Evolutionary conservation across 371 early-diverging fungal genomes (phyloP), one percentile per base, ranked within the genome.

Genomic region (Mucor indicus): DNA sequence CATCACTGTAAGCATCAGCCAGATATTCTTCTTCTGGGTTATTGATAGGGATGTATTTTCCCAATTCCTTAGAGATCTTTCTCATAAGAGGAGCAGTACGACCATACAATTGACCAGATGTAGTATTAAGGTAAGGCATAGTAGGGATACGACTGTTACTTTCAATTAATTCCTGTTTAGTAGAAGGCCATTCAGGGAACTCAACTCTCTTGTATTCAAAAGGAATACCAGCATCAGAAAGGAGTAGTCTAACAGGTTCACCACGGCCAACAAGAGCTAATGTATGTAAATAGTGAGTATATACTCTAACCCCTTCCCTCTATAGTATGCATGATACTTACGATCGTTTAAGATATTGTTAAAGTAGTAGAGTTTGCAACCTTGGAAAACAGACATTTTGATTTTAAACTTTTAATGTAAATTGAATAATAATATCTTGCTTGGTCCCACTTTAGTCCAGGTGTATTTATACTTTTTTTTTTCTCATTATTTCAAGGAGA

Each of bases 371-470:
- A 39, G 13, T 7, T 39, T 39, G 40, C 22, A 39, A 12, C 40
- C 40, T 23, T 39, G 23, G n/a, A 39, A 39, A 22, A 22, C n/a
- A 27, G 29, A 27, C 29, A 27, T 27, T n/a, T n/a, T n/a, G 66
- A 64, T 68, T 44, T 21, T 25, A 8, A 20, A 11, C 29, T 23
- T 2, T 36, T 9, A 3, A 27, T 29, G 16, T 39, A 36, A 21
- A 31, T n/a, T n/a, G n/a, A n/a, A n/a, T n/a, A n/a, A n/a, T n/a
- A n/a, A n/a, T n/a, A n/a, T n/a, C n/a, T n/a, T n/a, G n/a, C n/a
- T n/a, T n/a, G n/a, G n/a, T n/a, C n/a, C n/a, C n/a, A n/a, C n/a
- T n/a, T n/a, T n/a, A n/a, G n/a, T n/a, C n/a, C n/a, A n/a, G n/a
- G n/a, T n/a, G n/a, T n/a, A n/a, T n/a, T n/a, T n/a, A n/a, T n/a